Base-by-base conservation (phyloP, 2,329 filamentous ascomycete species). In the Fusarium graminum region DNA sequence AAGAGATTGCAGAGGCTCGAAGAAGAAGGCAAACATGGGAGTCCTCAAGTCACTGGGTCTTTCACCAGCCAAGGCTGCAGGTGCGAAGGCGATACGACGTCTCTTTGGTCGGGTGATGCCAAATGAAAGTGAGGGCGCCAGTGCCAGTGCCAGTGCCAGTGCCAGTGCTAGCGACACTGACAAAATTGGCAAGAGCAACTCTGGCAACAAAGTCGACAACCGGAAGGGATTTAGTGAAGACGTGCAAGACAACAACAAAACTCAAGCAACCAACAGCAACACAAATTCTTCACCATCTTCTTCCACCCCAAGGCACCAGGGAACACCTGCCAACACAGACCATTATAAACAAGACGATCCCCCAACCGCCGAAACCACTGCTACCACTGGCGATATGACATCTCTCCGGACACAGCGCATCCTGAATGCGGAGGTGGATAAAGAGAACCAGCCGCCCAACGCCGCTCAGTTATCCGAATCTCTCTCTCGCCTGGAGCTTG, bases 381-480 rank as follows among this genome's bases (percentile, higher is more conserved):
- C 57, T n/a, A 11, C 49, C 5, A 17, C 53, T 19, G 32, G 59
- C 40, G 52, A 54, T 30, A 75, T 75, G 74, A 56, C 65, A n/a
- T 32, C 65, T 25, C n/a, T 49, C 19, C 44, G 29, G 28, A 60
- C 50, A 17, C 56, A 30, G 26, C 56, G 28, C 30, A 14, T 30
- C 28, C 42, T 32, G 25, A 32, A 38, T 25, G 28, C 43, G 10
- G 59, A 58, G 13, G 38, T 51, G 25, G 62, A 72, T 53, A 77
- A 78, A 59, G 77, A 79, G 63, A 78, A 78, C 39, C 63, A 55
- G 16, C 70, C 71, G 7, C 73, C 70, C 3, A 49, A 16, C 38
- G 32, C 53, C 3, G 30, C 17, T 17, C 51, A 30, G 3, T 28
- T 72, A 16, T 22, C 65, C 9, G 52, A 57, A 13, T 52, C 64